Conservation (phyloP, 2,329 filamentous ascomycete species). For the Geosmithia flava region DNA sequence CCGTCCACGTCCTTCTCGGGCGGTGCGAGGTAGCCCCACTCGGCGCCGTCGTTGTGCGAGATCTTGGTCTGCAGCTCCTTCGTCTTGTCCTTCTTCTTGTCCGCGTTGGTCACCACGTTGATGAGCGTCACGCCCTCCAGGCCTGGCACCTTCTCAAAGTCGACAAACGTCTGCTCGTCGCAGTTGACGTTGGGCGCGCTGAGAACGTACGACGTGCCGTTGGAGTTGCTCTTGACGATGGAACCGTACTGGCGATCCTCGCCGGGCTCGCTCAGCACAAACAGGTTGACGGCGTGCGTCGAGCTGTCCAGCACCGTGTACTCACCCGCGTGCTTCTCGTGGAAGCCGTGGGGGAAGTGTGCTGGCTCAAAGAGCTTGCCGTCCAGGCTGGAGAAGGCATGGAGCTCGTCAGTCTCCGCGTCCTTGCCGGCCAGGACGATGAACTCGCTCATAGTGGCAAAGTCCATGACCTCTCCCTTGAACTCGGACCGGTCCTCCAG, state of each 20-base stretch:
- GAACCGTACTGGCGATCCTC: slow-evolving; percentile 62
- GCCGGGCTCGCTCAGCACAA: slow-evolving; percentile 66
- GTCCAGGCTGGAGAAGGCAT: slow-evolving; percentile 74
- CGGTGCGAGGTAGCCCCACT: slow-evolving; percentile 70
- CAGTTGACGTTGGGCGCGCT: slow-evolving; percentile 75
- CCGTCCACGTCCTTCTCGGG: slow-evolving; percentile 58
- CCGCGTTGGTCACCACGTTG: slow-evolving; percentile 69
- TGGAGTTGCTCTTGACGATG: slow-evolving; percentile 96
- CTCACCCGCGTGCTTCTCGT: slow-evolving; percentile 60
- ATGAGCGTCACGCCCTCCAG: slow-evolving; percentile 83
- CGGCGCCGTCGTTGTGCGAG: slow-evolving; percentile 88
- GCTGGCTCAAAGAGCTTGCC: slow-evolving; percentile 72
- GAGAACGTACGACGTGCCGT: slow-evolving; percentile 88
- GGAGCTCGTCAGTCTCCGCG: slow-evolving; percentile 53
- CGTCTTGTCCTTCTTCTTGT: slow-evolving; percentile 57
- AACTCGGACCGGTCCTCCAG: slow-evolving; percentile 40
- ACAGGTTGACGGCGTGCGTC: slow-evolving; percentile 86
- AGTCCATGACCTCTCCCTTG: slow-evolving; percentile 57
- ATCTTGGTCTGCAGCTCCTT: slow-evolving; percentile 88
- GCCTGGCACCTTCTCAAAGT: slow-evolving; percentile 92
- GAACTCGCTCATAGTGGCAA: slow-evolving; percentile 93
- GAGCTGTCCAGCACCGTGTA: slow-evolving; percentile 95
- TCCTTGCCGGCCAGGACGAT: slow-evolving; percentile 77
- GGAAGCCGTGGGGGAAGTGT: slow-evolving; percentile 75
- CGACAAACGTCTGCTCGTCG: slow-evolving; percentile 65